phyloP scores from a whole-genome alignment of 352 stramenopile species.

The Phytophthora pisi region DNA sequence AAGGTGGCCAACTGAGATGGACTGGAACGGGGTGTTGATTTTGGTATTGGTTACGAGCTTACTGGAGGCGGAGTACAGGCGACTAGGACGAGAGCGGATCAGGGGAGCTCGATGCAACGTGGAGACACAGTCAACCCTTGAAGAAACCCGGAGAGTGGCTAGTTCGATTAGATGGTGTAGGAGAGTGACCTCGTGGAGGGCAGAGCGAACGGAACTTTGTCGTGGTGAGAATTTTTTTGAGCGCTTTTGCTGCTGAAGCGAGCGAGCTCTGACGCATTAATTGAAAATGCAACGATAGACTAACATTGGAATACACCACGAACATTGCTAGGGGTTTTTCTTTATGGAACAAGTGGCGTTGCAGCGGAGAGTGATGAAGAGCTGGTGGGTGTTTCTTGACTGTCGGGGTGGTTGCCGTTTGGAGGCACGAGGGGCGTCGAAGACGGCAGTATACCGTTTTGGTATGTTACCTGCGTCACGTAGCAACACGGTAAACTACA shows the following conservation, averaged over 20 bases:
- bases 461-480: constrained; percentile 30
- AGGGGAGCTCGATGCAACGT: constrained; percentile 1
- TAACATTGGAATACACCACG: constrained; percentile 40
- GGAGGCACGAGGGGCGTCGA: constrained; percentile 12
- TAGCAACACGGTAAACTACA: not conserved
- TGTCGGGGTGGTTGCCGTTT: constrained; percentile 14
- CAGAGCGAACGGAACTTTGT: constrained; percentile 17
- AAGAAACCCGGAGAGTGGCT: constrained; percentile 13
- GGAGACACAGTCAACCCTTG: not conserved
- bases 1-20: constrained; percentile 6
- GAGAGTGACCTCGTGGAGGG: constrained; percentile 13
- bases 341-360: constrained; percentile 32
- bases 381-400: constrained; percentile 6
- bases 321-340: constrained; percentile 14
- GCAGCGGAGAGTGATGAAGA: constrained; percentile 12
- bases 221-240: constrained; percentile 26
- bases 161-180: constrained; percentile 26
- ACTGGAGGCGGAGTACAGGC: not conserved
- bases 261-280: constrained; percentile 22
- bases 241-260: constrained; percentile 15
- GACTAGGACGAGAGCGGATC: not conserved
- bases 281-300: constrained; percentile 42
- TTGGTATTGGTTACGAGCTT: not conserved
- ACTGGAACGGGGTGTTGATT: constrained; percentile 4
- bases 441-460: constrained; percentile 26